Conservation (phyloP, 208 protist species). For the Phytomonas sp. region DNA sequence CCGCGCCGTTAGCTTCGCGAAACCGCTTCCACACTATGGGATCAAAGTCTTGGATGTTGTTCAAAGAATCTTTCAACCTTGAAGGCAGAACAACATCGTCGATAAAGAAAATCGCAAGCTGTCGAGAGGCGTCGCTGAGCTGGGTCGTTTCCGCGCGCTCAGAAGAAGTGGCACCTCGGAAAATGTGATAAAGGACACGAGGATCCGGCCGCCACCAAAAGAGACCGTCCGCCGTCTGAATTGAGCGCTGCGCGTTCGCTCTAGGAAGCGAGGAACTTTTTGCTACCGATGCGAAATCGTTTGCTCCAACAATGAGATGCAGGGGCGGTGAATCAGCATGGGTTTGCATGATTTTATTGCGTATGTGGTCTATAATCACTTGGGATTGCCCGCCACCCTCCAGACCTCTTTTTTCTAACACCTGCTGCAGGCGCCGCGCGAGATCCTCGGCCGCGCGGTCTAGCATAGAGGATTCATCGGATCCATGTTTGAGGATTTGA, state of each 20-base stretch:
- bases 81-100: conserved; percentile 38
- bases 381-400: background rate
- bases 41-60: background rate
- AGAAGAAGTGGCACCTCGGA: conserved; percentile 20
- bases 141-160: conserved; percentile 19
- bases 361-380: background rate
- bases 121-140: conserved; percentile 48
- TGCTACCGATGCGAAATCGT: background rate
- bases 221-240: conserved; percentile 17
- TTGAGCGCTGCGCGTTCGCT: background rate
- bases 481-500: background rate
- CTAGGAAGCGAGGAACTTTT: background rate
- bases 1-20: background rate
- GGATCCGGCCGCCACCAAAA: conserved; percentile 49
- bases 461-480: background rate
- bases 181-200: conserved; percentile 65
- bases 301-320: conserved; percentile 27
- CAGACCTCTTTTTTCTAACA: background rate
- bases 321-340: conserved; percentile 35
- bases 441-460: conserved; percentile 17
- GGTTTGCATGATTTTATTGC: conserved; percentile 15
- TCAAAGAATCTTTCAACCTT: background rate
- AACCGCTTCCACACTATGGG: background rate
- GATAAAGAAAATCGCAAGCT: conserved; percentile 66
- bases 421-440: conserved; percentile 7